Percentiles rank a stretch among this genome's conserved stretches.
Conservation (phyloP, 176 grass and related monocot species). For the Juncus effusus region DNA sequence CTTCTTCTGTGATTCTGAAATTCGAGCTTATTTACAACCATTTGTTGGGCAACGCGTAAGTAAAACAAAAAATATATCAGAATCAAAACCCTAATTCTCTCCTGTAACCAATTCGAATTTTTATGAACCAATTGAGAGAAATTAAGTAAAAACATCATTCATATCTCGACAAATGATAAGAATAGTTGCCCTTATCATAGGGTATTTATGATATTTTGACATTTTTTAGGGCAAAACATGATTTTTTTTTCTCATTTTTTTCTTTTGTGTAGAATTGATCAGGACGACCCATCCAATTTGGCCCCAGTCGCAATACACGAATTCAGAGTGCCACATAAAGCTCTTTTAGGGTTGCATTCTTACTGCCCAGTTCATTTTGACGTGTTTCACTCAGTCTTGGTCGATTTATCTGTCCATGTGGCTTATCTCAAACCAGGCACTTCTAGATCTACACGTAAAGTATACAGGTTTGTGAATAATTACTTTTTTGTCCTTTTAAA, state of each 20-base stretch:
- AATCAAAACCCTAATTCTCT: neutral
- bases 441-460: constrained; percentile 51
- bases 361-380: constrained; percentile 97
- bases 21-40: constrained; percentile 81
- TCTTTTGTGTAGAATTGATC: constrained; percentile 56
- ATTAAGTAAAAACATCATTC: no score
- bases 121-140: neutral
- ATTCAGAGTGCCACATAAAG: constrained; percentile 83
- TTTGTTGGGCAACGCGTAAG: constrained; percentile 50
- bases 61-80: constrained; percentile 5
- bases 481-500: neutral
- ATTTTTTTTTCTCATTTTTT: constrained; percentile 20
- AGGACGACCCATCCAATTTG: constrained; percentile 46
- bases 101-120: no score
- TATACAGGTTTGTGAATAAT: constrained; percentile 77
- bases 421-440: constrained; percentile 70
- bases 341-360: constrained; percentile 76
- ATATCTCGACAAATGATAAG: no score
- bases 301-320: constrained; percentile 63
- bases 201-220: neutral
- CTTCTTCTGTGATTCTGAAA: constrained; percentile 70
- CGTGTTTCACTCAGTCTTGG: constrained; percentile 70
- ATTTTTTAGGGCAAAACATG: neutral
- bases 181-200: no score
- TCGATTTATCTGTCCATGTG: constrained; percentile 80